Conservation (phyloP, 345 rosid genomes). For the Salix exigua region DNA sequence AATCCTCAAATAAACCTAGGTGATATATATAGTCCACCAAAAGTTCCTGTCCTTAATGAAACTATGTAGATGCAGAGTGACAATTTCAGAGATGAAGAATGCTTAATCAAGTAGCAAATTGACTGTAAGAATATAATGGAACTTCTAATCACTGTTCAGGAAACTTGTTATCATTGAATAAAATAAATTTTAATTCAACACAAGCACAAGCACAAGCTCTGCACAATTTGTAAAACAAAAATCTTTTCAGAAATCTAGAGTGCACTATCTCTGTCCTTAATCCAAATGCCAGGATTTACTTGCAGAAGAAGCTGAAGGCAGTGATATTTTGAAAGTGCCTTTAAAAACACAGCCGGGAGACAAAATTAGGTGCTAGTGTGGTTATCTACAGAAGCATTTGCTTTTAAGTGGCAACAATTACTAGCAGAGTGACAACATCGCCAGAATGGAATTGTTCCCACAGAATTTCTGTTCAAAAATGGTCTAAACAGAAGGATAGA, state of each 20-base stretch:
- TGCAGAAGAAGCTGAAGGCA: background rate
- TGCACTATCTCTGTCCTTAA: background rate
- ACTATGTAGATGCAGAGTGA: background rate
- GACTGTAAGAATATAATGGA: background rate
- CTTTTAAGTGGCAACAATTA: background rate
- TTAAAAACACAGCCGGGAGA: background rate
- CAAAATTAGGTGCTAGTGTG: background rate
- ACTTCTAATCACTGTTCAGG: background rate
- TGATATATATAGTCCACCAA: background rate
- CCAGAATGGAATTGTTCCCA: background rate
- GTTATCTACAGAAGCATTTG: slow-evolving; percentile 1
- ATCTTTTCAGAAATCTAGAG: background rate
- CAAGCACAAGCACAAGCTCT: too few relatives aligned
- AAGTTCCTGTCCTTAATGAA: background rate
- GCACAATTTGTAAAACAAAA: background rate
- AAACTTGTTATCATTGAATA: background rate
- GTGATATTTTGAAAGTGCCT: background rate
- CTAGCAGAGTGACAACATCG: background rate
- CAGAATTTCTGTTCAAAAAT: background rate
- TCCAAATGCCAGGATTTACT: background rate
- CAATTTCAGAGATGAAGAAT: background rate
- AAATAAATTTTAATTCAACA: background rate
- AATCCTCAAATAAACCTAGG: background rate
- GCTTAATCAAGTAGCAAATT: background rate
- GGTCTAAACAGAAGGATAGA: background rate